Evolutionary conservation across 2,329 filamentous ascomycete species (phyloP).

Genomic region (Cordyceps javanica): DNA sequence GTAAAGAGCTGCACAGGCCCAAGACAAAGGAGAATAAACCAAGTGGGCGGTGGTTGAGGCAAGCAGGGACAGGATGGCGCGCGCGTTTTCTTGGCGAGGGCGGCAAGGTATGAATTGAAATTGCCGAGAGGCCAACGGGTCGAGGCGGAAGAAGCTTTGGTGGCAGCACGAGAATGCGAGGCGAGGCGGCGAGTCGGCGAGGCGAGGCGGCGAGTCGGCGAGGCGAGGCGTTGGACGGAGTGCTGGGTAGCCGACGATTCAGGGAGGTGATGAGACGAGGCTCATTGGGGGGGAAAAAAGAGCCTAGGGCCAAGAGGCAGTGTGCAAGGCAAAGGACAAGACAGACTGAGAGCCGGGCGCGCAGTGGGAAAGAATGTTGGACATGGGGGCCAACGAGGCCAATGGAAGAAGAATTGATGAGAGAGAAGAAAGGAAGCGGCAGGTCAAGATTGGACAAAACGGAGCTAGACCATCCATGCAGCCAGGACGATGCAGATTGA

Average conservation of each 20-base stretch:
- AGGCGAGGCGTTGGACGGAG: background rate
- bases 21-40: background rate
- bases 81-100: background rate
- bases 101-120: background rate
- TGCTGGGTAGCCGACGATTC: background rate
- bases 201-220: no score
- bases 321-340: background rate
- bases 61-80: background rate
- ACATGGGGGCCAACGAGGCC: conserved; percentile 1
- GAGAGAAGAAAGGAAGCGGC: conserved; percentile 3
- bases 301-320: background rate
- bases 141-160: background rate
- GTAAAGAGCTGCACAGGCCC: background rate
- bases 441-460: background rate
- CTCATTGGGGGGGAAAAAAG: background rate
- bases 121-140: background rate
- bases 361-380: background rate
- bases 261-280: background rate
- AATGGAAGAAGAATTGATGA: conserved; percentile 5
- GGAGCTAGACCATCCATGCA: conserved; percentile 11
- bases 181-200: no score
- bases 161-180: background rate
- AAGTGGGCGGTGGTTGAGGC: background rate
- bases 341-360: background rate
- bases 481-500: conserved; percentile 5